These are phyloP conservation scores for Diospyros lotus DNA, from an alignment of 148 eudicot genomes.

Conservation along the genomic window DNA sequence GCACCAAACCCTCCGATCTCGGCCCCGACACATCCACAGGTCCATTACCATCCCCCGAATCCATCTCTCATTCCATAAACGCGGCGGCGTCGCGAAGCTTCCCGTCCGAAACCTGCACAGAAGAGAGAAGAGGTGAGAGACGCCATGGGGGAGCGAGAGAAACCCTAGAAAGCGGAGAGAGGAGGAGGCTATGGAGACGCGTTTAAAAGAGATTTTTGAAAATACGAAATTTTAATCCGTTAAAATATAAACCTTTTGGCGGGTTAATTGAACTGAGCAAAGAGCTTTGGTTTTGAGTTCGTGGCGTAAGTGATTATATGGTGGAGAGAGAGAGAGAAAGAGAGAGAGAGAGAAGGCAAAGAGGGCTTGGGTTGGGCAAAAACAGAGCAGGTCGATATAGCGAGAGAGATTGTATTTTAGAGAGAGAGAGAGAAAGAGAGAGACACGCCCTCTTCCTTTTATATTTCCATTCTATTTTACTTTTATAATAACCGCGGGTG, in stretches of 20 bases:
- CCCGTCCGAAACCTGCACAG: slow-evolving; percentile 36
- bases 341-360: background rate
- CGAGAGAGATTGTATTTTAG: slow-evolving; percentile 15
- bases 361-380: slow-evolving; percentile 4
- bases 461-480: background rate
- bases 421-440: slow-evolving; percentile 1
- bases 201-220: slow-evolving; percentile 10
- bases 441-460: no score
- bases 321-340: no score
- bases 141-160: slow-evolving; percentile 22
- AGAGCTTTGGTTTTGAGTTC: slow-evolving; percentile 3
- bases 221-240: slow-evolving; percentile 25
- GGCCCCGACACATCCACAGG: slow-evolving; percentile 5
- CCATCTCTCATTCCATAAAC: slow-evolving; percentile 30
- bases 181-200: slow-evolving; percentile 6
- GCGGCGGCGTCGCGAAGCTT: background rate
- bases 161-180: slow-evolving; percentile 52
- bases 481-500: slow-evolving; percentile 12
- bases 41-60: background rate
- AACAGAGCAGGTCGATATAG: slow-evolving; percentile 10
- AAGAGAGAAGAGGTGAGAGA: slow-evolving; percentile 24
- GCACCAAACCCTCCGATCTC: slow-evolving; percentile 22
- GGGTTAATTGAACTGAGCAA: slow-evolving; percentile 20
- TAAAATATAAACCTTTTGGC: slow-evolving; percentile 23
- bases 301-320: background rate